Evolutionary conservation across 2,329 filamentous ascomycete genomes (phyloP).

Genomic region (Magnaporthiopsis incrustans): DNA sequence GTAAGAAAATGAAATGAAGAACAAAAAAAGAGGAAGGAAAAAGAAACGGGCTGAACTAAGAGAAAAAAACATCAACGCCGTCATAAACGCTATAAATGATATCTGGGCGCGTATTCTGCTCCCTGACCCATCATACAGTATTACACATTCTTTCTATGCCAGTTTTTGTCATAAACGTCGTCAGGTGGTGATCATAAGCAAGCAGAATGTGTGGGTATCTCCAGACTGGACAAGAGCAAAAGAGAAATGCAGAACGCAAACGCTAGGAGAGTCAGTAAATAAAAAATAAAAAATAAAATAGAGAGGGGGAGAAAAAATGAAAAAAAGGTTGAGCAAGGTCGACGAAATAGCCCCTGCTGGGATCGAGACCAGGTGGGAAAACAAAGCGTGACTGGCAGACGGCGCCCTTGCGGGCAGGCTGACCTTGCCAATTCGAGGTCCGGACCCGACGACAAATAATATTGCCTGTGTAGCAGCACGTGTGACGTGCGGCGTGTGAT

Average conservation of each 20-base stretch:
- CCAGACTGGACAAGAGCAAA: too few relatives aligned
- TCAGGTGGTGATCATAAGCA: background rate
- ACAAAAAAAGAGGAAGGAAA: background rate
- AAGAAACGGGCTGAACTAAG: too few relatives aligned
- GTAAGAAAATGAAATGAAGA: background rate
- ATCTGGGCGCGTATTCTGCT: background rate
- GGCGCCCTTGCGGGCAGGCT: too few relatives aligned
- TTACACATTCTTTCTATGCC: background rate
- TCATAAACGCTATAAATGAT: background rate
- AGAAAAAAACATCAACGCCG: background rate
- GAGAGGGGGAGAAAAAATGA: background rate
- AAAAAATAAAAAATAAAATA: too few relatives aligned
- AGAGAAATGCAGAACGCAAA: background rate
- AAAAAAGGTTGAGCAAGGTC: background rate
- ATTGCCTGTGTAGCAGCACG: background rate
- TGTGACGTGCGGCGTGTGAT: background rate
- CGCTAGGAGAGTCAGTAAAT: background rate
- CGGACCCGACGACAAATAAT: background rate
- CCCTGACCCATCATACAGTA: background rate
- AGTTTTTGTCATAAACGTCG: background rate
- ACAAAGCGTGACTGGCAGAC: background rate
- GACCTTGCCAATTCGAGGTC: background rate
- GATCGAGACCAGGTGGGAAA: background rate
- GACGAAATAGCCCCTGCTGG: background rate
- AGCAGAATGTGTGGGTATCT: background rate